Base-by-base conservation (phyloP, 305 asterid genomes). In the Plantago coronopus region DNA sequence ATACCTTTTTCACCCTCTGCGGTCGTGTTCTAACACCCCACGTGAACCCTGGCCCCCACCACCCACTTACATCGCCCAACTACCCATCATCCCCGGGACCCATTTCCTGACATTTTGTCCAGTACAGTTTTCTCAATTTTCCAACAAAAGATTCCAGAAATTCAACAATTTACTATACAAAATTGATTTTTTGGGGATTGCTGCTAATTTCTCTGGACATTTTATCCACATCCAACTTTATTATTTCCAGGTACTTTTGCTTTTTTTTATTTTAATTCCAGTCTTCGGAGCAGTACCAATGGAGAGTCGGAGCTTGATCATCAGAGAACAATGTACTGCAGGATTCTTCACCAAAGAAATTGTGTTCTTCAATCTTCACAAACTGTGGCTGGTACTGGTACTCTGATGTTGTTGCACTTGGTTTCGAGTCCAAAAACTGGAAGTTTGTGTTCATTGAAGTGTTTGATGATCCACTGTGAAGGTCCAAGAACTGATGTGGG, bases 291-390 rank as follows among this genome's bases (percentile, higher is more conserved):
- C 66, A 69, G 64, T 81, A 88, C 96, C 97, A 90, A 54, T 76
- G 96, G 66, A 90, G 89, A 6, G 84, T 77, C 0, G 97, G 97
- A 62, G 97, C 76, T 58, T 90, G 95, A 49, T 85, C 96, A 55
- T 85, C 96, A 0, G 94, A 64, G 49, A 90, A 87, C 69, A 90
- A 71, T 22, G 79, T 80, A 56, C 76, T 81, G 81, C 95, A 89
- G 0, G 94, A 81, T 21, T 90, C 97, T 45, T 90, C 97, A 2
- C 79, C 86, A 45, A 83, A 82, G 40, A 87, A 90, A 57, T 90
- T 78, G 48, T 87, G 91, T 58, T 90, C 97, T 65, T 87, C 96
- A 44, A 85, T 79, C 75, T 87, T 90, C 68, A 90, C 94, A 51
- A 80, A 68, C 73, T 83, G 95, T 46, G 84, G 81, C 63, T 82